These are phyloP conservation scores for Hylodesmum podocarpum DNA, from an alignment of 306 rosid species.

Conservation along the genomic window DNA sequence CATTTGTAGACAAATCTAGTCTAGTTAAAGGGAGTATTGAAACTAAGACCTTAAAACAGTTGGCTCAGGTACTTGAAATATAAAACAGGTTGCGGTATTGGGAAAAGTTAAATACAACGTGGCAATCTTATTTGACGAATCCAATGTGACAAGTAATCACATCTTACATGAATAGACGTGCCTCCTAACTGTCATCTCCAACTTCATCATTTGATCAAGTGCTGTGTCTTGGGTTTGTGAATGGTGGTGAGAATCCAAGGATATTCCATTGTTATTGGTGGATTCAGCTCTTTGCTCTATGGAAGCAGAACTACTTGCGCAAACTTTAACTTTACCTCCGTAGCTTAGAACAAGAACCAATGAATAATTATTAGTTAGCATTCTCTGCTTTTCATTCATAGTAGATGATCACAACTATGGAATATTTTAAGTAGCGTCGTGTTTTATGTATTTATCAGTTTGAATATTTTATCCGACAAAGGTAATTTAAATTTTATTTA, in stretches of 20 bases:
- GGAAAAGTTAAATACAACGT: no score
- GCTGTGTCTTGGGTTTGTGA: conserved; percentile 43
- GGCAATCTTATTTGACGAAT: conserved; percentile 20
- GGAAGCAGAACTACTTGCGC: conserved; percentile 34
- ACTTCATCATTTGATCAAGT: not conserved
- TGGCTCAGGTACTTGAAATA: not conserved
- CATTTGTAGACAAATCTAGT: not conserved
- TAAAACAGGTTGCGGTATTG: not conserved
- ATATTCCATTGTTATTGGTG: conserved; percentile 51
- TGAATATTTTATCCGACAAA: not conserved
- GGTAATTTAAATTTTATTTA: not conserved
- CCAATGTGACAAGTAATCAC: not conserved
- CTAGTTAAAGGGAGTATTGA: not conserved
- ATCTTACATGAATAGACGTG: not conserved
- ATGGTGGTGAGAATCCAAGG: conserved; percentile 33
- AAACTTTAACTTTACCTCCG: conserved; percentile 51
- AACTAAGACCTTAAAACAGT: not conserved
- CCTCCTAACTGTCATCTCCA: not conserved
- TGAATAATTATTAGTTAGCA: no score
- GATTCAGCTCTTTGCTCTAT: conserved; percentile 43
- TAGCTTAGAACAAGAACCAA: not conserved
- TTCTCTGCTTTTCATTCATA: not conserved
- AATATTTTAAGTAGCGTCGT: not conserved
- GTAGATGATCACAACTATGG: not conserved
- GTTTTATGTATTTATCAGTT: not conserved